Evolutionary conservation across 805 yeast genomes (phyloP).

Genomic region (Lachancea nothofagi): DNA sequence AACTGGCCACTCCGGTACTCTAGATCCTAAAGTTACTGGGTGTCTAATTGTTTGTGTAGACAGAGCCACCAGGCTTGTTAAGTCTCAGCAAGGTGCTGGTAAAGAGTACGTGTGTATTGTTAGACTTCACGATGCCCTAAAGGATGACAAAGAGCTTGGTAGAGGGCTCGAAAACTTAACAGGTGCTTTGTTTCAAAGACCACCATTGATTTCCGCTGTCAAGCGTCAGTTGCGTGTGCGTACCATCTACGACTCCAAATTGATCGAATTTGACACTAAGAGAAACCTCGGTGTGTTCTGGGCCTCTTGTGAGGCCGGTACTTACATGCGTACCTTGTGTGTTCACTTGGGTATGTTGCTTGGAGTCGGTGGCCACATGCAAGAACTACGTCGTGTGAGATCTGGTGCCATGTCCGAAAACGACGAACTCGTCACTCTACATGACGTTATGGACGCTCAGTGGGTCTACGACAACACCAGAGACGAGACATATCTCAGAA

Average conservation of each 20-base stretch:
- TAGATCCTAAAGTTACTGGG: constrained; percentile 98
- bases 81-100: constrained; percentile 99
- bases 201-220: constrained; percentile 97
- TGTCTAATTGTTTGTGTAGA: constrained; percentile 97
- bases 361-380: constrained; percentile 99
- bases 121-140: constrained; percentile 87
- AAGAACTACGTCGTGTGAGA: constrained; percentile 98
- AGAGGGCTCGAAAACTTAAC: constrained; percentile 89
- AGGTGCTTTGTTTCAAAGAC: constrained; percentile 98
- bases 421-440: constrained; percentile 90
- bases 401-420: constrained; percentile 91
- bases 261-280: constrained; percentile 94
- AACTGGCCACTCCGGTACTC: constrained; percentile 98
- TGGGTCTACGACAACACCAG: constrained; percentile 96
- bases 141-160: constrained; percentile 84
- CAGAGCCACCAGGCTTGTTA: constrained; percentile 95
- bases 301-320: constrained; percentile 99
- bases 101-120: constrained; percentile 98
- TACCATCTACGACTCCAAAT: constrained; percentile 92
- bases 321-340: constrained; percentile 98
- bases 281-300: constrained; percentile 97
- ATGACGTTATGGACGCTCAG: constrained; percentile 97
- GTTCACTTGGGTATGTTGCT: constrained; percentile 97
- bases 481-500: constrained; percentile 93
- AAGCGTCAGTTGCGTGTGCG: constrained; percentile 98